Base-by-base conservation (phyloP, 2,329 filamentous ascomycete species). In the Metarhizium guizhouense region DNA sequence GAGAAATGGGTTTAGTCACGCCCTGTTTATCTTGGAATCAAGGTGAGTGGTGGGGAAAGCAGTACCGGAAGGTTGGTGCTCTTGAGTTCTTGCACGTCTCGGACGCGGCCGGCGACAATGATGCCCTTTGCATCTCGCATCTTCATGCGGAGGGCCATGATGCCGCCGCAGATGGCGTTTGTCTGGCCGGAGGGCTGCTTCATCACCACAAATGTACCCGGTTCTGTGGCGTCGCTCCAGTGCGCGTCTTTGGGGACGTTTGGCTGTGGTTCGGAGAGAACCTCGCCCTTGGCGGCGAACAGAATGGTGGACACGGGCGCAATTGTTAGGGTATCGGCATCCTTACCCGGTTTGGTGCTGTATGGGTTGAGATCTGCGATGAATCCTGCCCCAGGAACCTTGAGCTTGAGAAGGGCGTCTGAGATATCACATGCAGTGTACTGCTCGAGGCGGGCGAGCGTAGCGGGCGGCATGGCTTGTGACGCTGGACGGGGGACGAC, bases 101-200 rank as follows among this genome's bases (percentile, higher is more conserved):
- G 76, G 6, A 86, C 80, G 43, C 87, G 74, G 1, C 87, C 87
- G 61, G 83, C 78, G 7, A 89, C 83, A n/a, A 90, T 71, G 11
- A 86, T 77, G 3, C 78, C 86, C 60, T 75, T 74, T 18, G 80
- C 81, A 14, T 81, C 80, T 11, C 85, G 74, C 14, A 78, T 67
- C 63, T 83, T 82, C 79, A 90, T 87, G 20, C 87, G 76, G 34
- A 80, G 73, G 5, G 85, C 87, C 80, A 90, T 87, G 60, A 91
- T 88, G 18, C 87, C 87, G n/a, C 88, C 88, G 6, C 88, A 78
- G 7, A 88, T 78, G 6, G 87, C 87, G 68, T 87, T 89, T 53
- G 76, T 77, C 66, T 90, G 86, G 1, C 75, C 77, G 0, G 73
- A 64, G 0, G 86, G 85, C 63, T 90, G 86, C 58, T 82, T 80